These are phyloP conservation scores for Aspergillus heteromorphus DNA, from an alignment of 495 filamentous ascomycete species.

Conservation along the genomic window DNA sequence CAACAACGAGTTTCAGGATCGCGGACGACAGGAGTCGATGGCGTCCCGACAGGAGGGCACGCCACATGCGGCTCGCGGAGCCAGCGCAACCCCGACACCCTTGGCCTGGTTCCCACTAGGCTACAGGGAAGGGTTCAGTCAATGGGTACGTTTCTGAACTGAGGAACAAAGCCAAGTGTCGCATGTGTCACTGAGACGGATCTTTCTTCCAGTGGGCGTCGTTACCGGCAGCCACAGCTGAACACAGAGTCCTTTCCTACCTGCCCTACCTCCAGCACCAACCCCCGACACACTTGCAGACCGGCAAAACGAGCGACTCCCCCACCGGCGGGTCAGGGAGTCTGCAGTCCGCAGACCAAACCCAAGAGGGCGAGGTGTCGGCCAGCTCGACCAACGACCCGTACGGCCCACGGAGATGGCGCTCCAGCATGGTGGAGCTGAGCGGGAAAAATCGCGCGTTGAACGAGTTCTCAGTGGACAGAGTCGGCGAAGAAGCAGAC, in stretches of 20 bases:
- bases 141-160: conserved; percentile 68
- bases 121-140: conserved; percentile 83
- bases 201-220: conserved; percentile 64
- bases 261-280: conserved; percentile 78
- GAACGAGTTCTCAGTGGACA: conserved; percentile 90
- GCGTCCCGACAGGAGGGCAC: conserved; percentile 23
- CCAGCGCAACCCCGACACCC: conserved; percentile 28
- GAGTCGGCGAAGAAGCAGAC: conserved; percentile 67
- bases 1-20: conserved; percentile 22
- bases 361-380: conserved; percentile 32
- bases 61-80: conserved; percentile 38
- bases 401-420: conserved; percentile 80
- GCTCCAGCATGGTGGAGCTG: conserved; percentile 76
- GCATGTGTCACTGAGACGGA: conserved; percentile 7
- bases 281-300: conserved; percentile 64
- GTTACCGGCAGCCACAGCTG: conserved; percentile 73
- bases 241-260: conserved; percentile 83
- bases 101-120: conserved; percentile 70
- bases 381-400: conserved; percentile 62
- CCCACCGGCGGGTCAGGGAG: conserved; percentile 38
- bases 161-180: conserved; percentile 1
- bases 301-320: conserved; percentile 46
- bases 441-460: conserved; percentile 79
- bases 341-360: conserved; percentile 34
- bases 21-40: conserved; percentile 43